Base-by-base conservation (phyloP, 2,329 filamentous ascomycete genomes). In the Saccharata proteae region DNA sequence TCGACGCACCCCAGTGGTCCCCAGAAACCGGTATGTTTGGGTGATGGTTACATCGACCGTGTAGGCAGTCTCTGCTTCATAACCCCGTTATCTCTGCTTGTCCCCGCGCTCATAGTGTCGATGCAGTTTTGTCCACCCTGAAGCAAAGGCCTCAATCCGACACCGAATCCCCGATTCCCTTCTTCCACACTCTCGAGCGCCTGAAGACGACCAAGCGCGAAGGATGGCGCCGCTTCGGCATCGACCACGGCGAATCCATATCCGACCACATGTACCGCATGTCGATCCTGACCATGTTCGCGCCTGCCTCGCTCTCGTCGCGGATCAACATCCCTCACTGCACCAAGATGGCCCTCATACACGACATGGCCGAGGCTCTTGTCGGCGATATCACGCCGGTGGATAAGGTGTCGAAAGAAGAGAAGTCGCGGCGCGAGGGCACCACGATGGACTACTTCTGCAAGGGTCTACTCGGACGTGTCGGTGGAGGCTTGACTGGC, bases 191-290 rank as follows among this genome's bases (percentile, higher is more conserved):
- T 38, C 73, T 98, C 40, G 82, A 93, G 58, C 80, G 82, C 29
- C 71, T 98, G 35, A 98, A 98, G 71, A 94, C 86, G 6, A 93
- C 82, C 39, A 92, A 93, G 58, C 80, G 90, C 38, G 90, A 94
- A 59, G 90, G 90, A 42, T 98, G 90, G 90, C 74, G 81, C 34
- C 74, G 90, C 21, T 94, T 94, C 52, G 76, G 75, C 22, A 84
- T 98, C 42, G 43, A 54, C 35, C 42, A 59, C 36, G 80, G 83
- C 53, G 90, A 98, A 58, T 93, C 84, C 2, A 94, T 98, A 51
- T 72, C 83, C 32, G 90, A 98, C 62, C 90, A 98, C 68, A 98
- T 98, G 90, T 98, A 96, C 61, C 85, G 90, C 60, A 98, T 98
- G 90, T 84, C 86, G 29, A 72, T 98, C 44, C 84, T 98, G 56